Evolutionary conservation across 176 grass and related monocot species (phyloP).

Genomic region (Sorghum bicolor): DNA sequence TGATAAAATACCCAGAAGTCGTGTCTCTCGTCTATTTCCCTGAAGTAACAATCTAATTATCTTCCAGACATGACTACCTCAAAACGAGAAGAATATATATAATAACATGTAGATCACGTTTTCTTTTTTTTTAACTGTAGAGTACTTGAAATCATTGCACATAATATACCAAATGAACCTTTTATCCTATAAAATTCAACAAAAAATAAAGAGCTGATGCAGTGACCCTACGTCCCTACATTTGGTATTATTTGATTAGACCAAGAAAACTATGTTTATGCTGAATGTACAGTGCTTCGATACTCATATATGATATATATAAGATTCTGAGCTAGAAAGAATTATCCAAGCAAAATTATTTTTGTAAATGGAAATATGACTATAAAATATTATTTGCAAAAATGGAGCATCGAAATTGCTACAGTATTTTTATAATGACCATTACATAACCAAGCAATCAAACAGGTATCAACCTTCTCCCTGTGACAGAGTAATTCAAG

Average conservation of each 20-base stretch:
- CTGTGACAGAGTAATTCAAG: slow-evolving; percentile 97
- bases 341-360: background rate
- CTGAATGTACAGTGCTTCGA: background rate
- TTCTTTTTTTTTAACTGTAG: slow-evolving; percentile 32
- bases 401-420: background rate
- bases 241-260: background rate
- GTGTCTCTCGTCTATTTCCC: slow-evolving; percentile 96
- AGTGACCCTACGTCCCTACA: background rate
- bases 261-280: background rate
- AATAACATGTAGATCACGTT: background rate
- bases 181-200: background rate
- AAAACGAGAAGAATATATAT: background rate
- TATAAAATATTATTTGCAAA: background rate
- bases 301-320: background rate
- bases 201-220: background rate
- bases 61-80: background rate
- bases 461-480: slow-evolving; percentile 59
- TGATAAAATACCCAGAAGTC: slow-evolving; percentile 79
- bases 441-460: background rate
- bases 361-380: background rate
- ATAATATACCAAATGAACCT: slow-evolving; percentile 53
- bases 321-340: slow-evolving; percentile 1
- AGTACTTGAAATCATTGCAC: background rate
- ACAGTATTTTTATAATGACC: background rate
- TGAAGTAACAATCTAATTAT: slow-evolving; percentile 38